Base-by-base conservation (phyloP, 1,284 basidiomycete species). In the Wolfiporia cocos region DNA sequence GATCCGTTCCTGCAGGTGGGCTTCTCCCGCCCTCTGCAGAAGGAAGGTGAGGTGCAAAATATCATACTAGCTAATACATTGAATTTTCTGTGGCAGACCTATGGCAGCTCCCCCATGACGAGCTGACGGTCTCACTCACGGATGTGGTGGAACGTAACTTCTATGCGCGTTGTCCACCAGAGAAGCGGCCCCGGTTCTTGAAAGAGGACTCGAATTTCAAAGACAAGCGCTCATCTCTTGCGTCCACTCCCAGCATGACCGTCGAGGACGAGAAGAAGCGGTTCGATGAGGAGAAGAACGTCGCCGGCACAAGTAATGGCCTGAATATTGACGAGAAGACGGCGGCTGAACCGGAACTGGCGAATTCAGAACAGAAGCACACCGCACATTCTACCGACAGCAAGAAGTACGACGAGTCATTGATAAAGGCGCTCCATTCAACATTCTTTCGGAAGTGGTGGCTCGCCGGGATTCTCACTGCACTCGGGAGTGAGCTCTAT, bases 381-480 rank as follows among this genome's bases (percentile, higher is more conserved):
- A 40, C 29, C 35, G 15, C 30, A 34, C 44, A 39, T 10, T 35
- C 51, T 66, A 43, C 48, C 26, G 14, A 33, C 6, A 9, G 57
- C 12, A 33, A 33, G 9, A 53, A 61, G 34, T 74, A 77, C 49
- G 78, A 82, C 47, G 66, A 70, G 17, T 81, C 76, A 9, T 60
- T 88, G n/a, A 64, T 77, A 39, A 67, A 66, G 48, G 80, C 85
- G 2, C 53, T 89, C 4, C 66, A 76, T 44, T 61, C 63, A 10
- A 74, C 76, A 1, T 83, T 83, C 57, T 71, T 71, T 46, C 63
- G 59, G 34, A 66, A 68, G 6, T 76, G 80, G 54, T 81, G 74
- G 74, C 54, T 56, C 3, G 69, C 74, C 15, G 78, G 80, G 0
- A 17, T 75, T 5, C 59, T 84, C 50, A 78, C 78, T 49, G 55